Percentiles rank a stretch among this genome's conserved stretches.
Evolutionary conservation across 108 stramenopile genomes (phyloP).

Genomic region (Craspedostauros australis): DNA sequence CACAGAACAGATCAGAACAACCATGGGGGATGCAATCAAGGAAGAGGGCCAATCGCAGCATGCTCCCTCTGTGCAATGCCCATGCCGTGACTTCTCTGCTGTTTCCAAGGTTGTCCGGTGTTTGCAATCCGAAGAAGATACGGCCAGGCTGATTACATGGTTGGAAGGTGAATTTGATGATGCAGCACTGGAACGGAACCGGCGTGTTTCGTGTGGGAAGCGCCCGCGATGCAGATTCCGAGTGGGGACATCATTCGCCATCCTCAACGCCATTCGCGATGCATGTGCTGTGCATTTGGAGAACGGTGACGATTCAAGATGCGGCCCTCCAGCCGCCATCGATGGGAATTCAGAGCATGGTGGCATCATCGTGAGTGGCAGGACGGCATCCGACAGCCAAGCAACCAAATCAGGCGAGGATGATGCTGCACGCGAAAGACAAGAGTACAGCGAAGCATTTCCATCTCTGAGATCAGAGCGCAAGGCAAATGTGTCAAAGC

Average conservation of each 20-base stretch:
- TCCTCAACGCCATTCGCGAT: constrained; percentile 73
- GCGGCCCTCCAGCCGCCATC: too few species aligned
- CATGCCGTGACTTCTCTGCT: constrained; percentile 22
- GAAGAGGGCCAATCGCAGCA: too few species aligned
- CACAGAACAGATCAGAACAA: not conserved
- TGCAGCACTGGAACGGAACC: constrained; percentile 3
- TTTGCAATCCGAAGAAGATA: constrained; percentile 7
- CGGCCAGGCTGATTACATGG: constrained; percentile 15
- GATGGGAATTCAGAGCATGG: too few species aligned
- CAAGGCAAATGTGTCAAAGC: too few species aligned
- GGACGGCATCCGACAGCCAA: not conserved
- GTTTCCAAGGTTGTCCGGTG: constrained; percentile 20
- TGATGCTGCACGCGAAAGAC: too few species aligned
- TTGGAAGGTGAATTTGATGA: constrained; percentile 19
- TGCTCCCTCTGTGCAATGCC: too few species aligned
- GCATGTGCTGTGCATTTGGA: constrained; percentile 62
- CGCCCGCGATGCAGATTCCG: constrained; percentile 27
- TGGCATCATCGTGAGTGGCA: not conserved
- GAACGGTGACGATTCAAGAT: too few species aligned
- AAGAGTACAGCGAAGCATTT: too few species aligned
- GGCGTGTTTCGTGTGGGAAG: constrained; percentile 26
- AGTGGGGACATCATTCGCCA: constrained; percentile 45
- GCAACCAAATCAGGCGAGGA: not conserved
- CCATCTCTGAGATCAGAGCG: too few species aligned
- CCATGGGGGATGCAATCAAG: constrained; percentile 16